phyloP scores from a whole-genome alignment of 2,329 filamentous ascomycete genomes.

The Xylariaceae sp. region DNA sequence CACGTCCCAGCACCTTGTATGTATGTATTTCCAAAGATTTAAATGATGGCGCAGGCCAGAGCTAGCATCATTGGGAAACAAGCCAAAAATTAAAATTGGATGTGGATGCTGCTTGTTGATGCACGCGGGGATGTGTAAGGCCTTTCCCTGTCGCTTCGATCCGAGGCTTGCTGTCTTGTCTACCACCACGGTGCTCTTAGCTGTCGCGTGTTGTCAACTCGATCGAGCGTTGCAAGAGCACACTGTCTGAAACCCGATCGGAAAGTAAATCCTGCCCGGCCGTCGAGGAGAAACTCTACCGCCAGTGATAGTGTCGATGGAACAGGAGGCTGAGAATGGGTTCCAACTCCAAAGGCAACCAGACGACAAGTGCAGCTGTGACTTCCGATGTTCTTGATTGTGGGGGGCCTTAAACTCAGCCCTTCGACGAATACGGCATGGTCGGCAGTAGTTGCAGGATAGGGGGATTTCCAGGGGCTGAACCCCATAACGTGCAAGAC shows the following conservation, averaged over 20 bases:
- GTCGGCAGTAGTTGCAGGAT: background rate
- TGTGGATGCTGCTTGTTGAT: slow-evolving; percentile 22
- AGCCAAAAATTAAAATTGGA: slow-evolving; percentile 25
- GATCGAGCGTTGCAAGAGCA: too few species aligned
- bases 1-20: slow-evolving; percentile 1
- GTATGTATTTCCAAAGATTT: background rate
- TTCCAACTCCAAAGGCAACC: slow-evolving; percentile 10
- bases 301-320: too few species aligned
- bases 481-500: background rate
- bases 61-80: slow-evolving; percentile 19
- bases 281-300: too few species aligned
- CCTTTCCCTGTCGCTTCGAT: too few species aligned
- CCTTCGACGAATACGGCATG: background rate
- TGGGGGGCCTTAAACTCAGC: background rate
- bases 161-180: too few species aligned
- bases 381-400: slow-evolving; percentile 1
- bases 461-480: background rate
- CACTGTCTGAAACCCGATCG: too few species aligned
- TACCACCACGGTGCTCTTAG: slow-evolving; percentile 8
- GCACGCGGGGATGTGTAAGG: slow-evolving; percentile 8
- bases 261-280: too few species aligned
- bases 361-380: background rate
- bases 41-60: slow-evolving; percentile 10
- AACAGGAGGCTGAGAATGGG: too few species aligned
- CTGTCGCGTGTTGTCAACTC: background rate